These are phyloP conservation scores for Trametopsis cervina DNA, from an alignment of 768 basidiomycete genomes.

Conservation along the genomic window DNA sequence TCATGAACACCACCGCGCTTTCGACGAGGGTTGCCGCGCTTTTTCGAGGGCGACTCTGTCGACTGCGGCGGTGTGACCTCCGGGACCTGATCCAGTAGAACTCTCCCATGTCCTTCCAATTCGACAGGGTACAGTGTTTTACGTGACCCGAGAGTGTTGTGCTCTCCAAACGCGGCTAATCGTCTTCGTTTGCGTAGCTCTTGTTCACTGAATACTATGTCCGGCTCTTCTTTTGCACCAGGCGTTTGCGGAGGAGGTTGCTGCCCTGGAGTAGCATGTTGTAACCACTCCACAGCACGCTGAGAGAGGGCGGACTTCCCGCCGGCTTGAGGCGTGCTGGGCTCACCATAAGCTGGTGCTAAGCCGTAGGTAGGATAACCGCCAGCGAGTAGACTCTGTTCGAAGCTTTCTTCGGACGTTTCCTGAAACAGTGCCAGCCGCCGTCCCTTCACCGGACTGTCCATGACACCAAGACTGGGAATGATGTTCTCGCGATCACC, in stretches of 20 bases:
- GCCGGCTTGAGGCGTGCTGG: slow-evolving; percentile 15
- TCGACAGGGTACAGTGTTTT: slow-evolving; percentile 54
- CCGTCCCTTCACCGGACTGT: slow-evolving; percentile 67
- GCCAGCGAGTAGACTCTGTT: slow-evolving; percentile 77
- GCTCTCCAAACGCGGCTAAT: slow-evolving; percentile 57
- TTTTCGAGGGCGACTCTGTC: slow-evolving; percentile 12
- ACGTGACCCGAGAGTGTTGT: slow-evolving; percentile 21
- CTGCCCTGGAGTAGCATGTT: slow-evolving; percentile 36
- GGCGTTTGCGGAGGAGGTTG: slow-evolving; percentile 24
- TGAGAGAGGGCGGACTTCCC: slow-evolving; percentile 21
- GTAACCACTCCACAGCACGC: slow-evolving; percentile 51
- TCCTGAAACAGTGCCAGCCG: slow-evolving; percentile 73
- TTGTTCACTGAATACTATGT: slow-evolving; percentile 34
- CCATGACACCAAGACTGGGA: slow-evolving; percentile 49
- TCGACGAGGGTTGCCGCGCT: slow-evolving; percentile 35
- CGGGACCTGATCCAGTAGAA: slow-evolving; percentile 52
- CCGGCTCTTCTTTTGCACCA: slow-evolving; percentile 19
- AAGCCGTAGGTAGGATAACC: slow-evolving; percentile 67
- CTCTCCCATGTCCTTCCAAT: slow-evolving; percentile 62
- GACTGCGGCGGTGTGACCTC: slow-evolving; percentile 30
- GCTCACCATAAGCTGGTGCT: slow-evolving; percentile 21
- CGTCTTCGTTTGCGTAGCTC: slow-evolving; percentile 63
- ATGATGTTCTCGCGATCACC: slow-evolving; percentile 23
- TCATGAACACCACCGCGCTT: slow-evolving; percentile 34
- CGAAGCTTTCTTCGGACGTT: slow-evolving; percentile 78